Percentiles rank a stretch among this genome's conserved stretches.
Evolutionary conservation across 164 flowering plant genomes (phyloP).

Genomic region (Berberis vulgaris): DNA sequence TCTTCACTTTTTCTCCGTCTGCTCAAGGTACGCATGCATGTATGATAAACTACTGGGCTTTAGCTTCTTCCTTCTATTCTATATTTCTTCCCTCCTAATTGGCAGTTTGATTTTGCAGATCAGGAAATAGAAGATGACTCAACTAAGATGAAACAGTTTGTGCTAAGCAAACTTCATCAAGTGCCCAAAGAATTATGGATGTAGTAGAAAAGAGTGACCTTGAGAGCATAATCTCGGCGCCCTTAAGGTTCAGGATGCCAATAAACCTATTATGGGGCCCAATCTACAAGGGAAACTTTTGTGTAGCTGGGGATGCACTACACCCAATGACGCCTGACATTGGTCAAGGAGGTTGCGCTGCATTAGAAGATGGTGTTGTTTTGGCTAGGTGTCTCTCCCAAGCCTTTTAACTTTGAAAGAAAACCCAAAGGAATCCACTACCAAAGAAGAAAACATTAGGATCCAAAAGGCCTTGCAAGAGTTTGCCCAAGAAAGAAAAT

Average conservation of each 20-base stretch:
- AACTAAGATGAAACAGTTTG: constrained; percentile 13
- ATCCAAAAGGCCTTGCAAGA: no score
- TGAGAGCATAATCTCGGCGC: constrained; percentile 16
- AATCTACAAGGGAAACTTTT: background rate
- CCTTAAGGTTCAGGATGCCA: constrained; percentile 15
- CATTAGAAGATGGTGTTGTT: constrained; percentile 21
- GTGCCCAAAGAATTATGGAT: constrained; percentile 16
- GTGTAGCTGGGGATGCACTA: constrained; percentile 14
- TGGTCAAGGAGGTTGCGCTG: constrained; percentile 20
- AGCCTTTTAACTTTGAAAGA: no score
- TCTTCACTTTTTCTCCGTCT: no score
- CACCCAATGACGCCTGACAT: constrained; percentile 25
- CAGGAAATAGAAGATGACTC: constrained; percentile 6
- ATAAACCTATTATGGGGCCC: background rate
- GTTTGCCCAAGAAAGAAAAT: no score
- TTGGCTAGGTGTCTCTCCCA: no score
- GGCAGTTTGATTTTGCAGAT: no score
- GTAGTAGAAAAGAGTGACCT: constrained; percentile 18
- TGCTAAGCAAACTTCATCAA: constrained; percentile 10
- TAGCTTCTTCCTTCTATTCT: no score
- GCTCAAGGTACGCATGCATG: no score
- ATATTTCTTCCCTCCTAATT: no score
- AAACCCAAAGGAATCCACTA: no score
- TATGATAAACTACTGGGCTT: no score
- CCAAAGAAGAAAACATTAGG: no score